Percentiles rank a stretch among this genome's conserved stretches.
These are phyloP conservation scores for Mycena filopes DNA, from an alignment of 768 basidiomycete genomes.

Conservation along the genomic window DNA sequence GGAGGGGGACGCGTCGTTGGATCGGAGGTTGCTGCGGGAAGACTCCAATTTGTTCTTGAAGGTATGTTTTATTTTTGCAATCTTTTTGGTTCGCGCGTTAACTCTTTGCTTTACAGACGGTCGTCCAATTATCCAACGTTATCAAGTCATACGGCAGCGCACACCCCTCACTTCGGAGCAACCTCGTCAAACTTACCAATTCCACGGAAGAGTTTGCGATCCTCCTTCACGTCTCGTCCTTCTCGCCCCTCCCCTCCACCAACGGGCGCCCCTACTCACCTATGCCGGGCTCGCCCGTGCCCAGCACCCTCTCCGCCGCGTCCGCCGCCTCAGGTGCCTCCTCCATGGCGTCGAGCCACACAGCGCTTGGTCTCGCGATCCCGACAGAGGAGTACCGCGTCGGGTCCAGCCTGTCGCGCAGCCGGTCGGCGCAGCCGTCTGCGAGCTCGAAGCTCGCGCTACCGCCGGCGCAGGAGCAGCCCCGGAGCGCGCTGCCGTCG, in stretches of 20 bases:
- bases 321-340: neutral
- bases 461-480: conserved; percentile 49
- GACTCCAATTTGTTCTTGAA: conserved; percentile 86
- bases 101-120: conserved; percentile 56
- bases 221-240: conserved; percentile 85
- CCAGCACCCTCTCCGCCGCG: conserved; percentile 34
- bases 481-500: conserved; percentile 66
- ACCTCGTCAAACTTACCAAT: conserved; percentile 82
- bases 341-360: too few relatives aligned
- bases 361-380: neutral
- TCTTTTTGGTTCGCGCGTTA: neutral
- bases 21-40: conserved; percentile 74
- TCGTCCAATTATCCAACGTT: conserved; percentile 79
- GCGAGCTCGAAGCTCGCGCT: conserved; percentile 51
- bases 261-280: conserved; percentile 67
- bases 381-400: conserved; percentile 60
- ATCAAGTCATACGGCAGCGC: conserved; percentile 73
- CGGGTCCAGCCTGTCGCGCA: conserved; percentile 66
- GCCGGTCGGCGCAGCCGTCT: conserved; percentile 63
- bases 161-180: conserved; percentile 71
- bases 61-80: conserved; percentile 55
- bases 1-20: conserved; percentile 61
- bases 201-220: conserved; percentile 90
- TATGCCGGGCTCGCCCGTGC: conserved; percentile 49
- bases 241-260: conserved; percentile 63